Evolutionary conservation across 164 flowering plant species (phyloP).

Genomic region (Vitis riparia): DNA sequence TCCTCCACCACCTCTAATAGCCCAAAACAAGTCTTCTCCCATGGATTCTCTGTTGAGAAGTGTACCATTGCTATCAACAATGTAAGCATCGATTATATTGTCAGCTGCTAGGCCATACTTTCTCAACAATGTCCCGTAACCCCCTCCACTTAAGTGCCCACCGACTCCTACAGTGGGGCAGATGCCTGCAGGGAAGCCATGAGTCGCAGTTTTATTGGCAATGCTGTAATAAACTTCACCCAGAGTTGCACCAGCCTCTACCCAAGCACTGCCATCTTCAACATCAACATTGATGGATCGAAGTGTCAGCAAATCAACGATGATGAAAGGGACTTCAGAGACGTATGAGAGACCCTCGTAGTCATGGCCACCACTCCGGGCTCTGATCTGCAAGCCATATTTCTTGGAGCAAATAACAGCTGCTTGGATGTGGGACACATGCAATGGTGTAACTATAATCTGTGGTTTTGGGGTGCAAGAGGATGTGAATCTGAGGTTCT

Average conservation of each 20-base stretch:
- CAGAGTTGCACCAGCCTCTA: slow-evolving; percentile 9
- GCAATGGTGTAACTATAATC: background rate
- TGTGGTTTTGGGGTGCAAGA: slow-evolving; percentile 5
- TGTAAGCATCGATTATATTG: slow-evolving; percentile 10
- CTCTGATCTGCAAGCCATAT: slow-evolving; percentile 10
- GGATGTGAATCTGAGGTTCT: background rate
- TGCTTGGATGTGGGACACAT: slow-evolving; percentile 10
- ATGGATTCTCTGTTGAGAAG: slow-evolving; percentile 12
- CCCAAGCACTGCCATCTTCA: slow-evolving; percentile 4
- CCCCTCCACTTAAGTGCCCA: slow-evolving; percentile 15
- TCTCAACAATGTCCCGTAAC: background rate
- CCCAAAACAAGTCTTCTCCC: slow-evolving; percentile 21
- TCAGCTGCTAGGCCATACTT: slow-evolving; percentile 7
- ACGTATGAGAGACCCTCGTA: slow-evolving; percentile 16
- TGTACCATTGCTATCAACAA: slow-evolving; percentile 17
- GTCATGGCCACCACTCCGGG: slow-evolving; percentile 15
- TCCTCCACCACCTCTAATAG: slow-evolving; percentile 12
- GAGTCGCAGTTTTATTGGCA: slow-evolving; percentile 1
- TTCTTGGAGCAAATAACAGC: slow-evolving; percentile 4
- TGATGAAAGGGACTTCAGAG: slow-evolving; percentile 8
- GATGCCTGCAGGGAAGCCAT: slow-evolving; percentile 13
- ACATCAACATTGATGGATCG: background rate
- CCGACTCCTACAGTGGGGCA: slow-evolving; percentile 15
- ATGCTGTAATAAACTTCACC: slow-evolving; percentile 17
- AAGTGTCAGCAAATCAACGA: slow-evolving; percentile 9